These are phyloP conservation scores for Diutina pseudorugosa DNA, from an alignment of 1,139 yeast genomes.

Conservation along the genomic window DNA sequence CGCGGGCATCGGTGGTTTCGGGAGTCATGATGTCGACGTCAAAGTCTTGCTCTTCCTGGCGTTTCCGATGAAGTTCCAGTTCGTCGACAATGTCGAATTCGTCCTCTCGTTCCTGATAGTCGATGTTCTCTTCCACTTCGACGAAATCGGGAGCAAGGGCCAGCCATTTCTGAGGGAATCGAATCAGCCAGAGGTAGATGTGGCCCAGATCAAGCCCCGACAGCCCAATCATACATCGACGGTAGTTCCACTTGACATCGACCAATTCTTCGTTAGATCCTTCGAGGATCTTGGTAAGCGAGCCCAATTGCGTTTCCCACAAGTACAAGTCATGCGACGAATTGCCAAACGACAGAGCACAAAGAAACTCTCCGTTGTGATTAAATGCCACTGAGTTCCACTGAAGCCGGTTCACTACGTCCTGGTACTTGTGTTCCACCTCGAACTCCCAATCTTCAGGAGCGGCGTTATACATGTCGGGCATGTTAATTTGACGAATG, in stretches of 20 bases:
- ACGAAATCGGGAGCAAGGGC: slow-evolving; percentile 95
- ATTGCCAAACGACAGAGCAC: slow-evolving; percentile 82
- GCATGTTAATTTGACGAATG: slow-evolving; percentile 55
- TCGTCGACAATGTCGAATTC: slow-evolving; percentile 81
- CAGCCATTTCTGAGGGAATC: slow-evolving; percentile 89
- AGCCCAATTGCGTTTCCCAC: slow-evolving; percentile 88
- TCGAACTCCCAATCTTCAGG: slow-evolving; percentile 42
- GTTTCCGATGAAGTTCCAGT: slow-evolving; percentile 43
- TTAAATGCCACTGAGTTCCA: slow-evolving; percentile 80
- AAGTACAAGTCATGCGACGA: slow-evolving; percentile 80
- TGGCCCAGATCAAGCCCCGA: slow-evolving; percentile 82
- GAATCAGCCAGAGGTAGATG: slow-evolving; percentile 73
- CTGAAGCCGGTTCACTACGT: slow-evolving; percentile 76
- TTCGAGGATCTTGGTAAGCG: slow-evolving; percentile 77
- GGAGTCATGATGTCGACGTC: slow-evolving; percentile 53
- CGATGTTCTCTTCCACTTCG: slow-evolving; percentile 85
- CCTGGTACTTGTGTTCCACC: slow-evolving; percentile 76
- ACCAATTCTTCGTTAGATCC: slow-evolving; percentile 85
- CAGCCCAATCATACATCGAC: slow-evolving; percentile 68
- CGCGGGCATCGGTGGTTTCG: slow-evolving; percentile 59
- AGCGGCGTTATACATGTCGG: slow-evolving; percentile 28
- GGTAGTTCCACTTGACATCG: slow-evolving; percentile 78
- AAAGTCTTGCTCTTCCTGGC: slow-evolving; percentile 57
- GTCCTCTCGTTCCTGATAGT: slow-evolving; percentile 80
- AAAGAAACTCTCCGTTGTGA: slow-evolving; percentile 70